Conservation (phyloP, 2,329 filamentous ascomycete genomes). For the Ophiosphaerella herpotricha region DNA sequence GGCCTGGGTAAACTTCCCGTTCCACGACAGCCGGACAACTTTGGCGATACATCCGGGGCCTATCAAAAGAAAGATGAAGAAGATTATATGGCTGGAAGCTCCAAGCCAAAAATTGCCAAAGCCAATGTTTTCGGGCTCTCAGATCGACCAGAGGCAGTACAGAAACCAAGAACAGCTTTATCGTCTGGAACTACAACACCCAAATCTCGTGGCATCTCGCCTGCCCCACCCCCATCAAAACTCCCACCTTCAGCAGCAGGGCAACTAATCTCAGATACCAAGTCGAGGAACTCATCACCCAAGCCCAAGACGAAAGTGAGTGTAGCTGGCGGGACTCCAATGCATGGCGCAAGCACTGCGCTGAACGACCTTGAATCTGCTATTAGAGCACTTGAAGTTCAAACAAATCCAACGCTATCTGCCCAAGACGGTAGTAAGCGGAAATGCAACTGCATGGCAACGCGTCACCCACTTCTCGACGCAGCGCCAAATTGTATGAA, state of each 20-base stretch:
- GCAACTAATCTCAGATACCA: slow-evolving; percentile 79
- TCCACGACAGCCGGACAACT: slow-evolving; percentile 58
- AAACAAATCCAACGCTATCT: slow-evolving; percentile 77
- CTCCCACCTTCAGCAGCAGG: slow-evolving; percentile 72
- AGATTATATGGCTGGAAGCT: slow-evolving; percentile 68
- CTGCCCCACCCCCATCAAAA: slow-evolving; percentile 55
- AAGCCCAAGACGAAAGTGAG: slow-evolving; percentile 67
- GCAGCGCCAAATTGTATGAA: slow-evolving; percentile 90
- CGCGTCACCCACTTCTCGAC: slow-evolving; percentile 83
- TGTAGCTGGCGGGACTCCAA: slow-evolving; percentile 76
- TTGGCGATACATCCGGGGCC: slow-evolving; percentile 67
- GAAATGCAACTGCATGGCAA: slow-evolving; percentile 85
- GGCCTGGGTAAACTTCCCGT: slow-evolving; percentile 46
- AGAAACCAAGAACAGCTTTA: slow-evolving; percentile 31
- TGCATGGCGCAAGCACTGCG: slow-evolving; percentile 79
- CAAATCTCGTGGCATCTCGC: slow-evolving; percentile 45
- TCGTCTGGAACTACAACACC: slow-evolving; percentile 40
- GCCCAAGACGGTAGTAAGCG: slow-evolving; percentile 61
- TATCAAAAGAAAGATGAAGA: slow-evolving; percentile 77
- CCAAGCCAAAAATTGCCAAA: slow-evolving; percentile 47
- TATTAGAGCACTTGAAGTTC: slow-evolving; percentile 87
- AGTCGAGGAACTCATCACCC: slow-evolving; percentile 57
- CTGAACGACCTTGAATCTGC: slow-evolving; percentile 73
- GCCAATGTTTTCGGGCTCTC: slow-evolving; percentile 55
- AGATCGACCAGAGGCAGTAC: slow-evolving; percentile 55